A percentile compares a stretch with the other conserved stretches of the same genome.
Conservation (phyloP, 768 basidiomycete genomes). For the Kwoniella dejecticola region DNA sequence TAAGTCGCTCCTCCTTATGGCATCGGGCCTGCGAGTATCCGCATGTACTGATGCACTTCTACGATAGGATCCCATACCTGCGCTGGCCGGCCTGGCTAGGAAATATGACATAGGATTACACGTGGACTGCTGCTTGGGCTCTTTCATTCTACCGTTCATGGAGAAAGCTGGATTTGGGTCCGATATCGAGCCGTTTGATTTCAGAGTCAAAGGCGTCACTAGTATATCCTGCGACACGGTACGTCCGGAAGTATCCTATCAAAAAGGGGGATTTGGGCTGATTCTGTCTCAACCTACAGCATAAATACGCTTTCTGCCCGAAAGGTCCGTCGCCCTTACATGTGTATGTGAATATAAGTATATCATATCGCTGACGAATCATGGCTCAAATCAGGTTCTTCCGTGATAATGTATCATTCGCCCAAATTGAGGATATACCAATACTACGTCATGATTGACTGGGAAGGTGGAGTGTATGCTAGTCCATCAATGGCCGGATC, state of each 20-base stretch:
- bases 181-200: slow-evolving; percentile 79
- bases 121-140: slow-evolving; percentile 92
- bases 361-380: too few species aligned
- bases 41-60: slow-evolving; percentile 54
- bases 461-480: slow-evolving; percentile 80
- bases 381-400: slow-evolving; percentile 71
- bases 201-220: slow-evolving; percentile 85
- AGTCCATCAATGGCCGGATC: slow-evolving; percentile 89
- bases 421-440: slow-evolving; percentile 75
- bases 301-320: slow-evolving; percentile 87
- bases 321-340: slow-evolving; percentile 62
- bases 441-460: slow-evolving; percentile 79
- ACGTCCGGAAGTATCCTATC: too few species aligned
- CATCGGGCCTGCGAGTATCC: background rate
- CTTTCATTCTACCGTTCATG: slow-evolving; percentile 91
- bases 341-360: background rate
- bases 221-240: slow-evolving; percentile 82
- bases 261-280: too few species aligned
- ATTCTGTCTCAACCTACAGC: slow-evolving; percentile 29
- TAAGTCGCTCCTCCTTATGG: slow-evolving; percentile 42
- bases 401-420: slow-evolving; percentile 91
- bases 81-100: slow-evolving; percentile 72
- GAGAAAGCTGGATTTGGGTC: slow-evolving; percentile 65
- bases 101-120: slow-evolving; percentile 80
- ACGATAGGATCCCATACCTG: slow-evolving; percentile 76